These are phyloP conservation scores for Candolleomyces efflorescens DNA, from an alignment of 768 basidiomycete species.

Conservation along the genomic window DNA sequence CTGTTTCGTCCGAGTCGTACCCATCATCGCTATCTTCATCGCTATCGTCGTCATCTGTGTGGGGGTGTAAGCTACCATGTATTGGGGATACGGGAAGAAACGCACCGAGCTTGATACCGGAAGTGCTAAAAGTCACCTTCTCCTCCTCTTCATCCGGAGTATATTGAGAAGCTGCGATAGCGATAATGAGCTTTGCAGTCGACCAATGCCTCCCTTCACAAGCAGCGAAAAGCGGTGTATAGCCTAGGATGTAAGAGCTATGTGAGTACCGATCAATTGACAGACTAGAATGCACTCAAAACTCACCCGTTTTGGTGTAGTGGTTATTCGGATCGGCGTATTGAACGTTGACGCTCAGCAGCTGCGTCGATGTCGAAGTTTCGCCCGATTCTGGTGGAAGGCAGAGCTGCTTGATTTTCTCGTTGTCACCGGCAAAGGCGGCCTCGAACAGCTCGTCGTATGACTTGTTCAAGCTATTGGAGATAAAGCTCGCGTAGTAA, in stretches of 20 bases:
- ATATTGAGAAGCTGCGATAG: slow-evolving; percentile 54
- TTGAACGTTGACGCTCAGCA: slow-evolving; percentile 41
- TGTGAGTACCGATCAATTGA: not conserved
- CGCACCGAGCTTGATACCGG: slow-evolving; percentile 31
- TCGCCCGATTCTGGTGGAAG: slow-evolving; percentile 34
- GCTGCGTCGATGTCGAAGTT: slow-evolving; percentile 21
- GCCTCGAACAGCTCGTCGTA: slow-evolving; percentile 60
- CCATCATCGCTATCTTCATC: slow-evolving; percentile 39
- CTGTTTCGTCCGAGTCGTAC: slow-evolving; percentile 34
- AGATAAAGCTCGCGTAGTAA: slow-evolving; percentile 26
- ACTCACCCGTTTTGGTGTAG: slow-evolving; percentile 19
- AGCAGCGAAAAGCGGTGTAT: slow-evolving; percentile 48
- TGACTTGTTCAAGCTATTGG: slow-evolving; percentile 25
- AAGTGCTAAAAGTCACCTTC: slow-evolving; percentile 28
- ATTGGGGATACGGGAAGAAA: not conserved
- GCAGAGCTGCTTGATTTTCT: slow-evolving; percentile 48
- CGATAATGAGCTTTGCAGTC: slow-evolving; percentile 55
- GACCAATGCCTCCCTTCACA: slow-evolving; percentile 47
- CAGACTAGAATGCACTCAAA: not conserved
- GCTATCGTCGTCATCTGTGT: slow-evolving; percentile 32
- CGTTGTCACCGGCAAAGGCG: slow-evolving; percentile 48
- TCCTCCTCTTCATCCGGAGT: slow-evolving; percentile 28
- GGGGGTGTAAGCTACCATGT: not conserved
- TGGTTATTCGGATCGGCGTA: slow-evolving; percentile 15
- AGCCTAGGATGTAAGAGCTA: slow-evolving; percentile 24